Conservation (phyloP, 2,329 filamentous ascomycete genomes). For the Colletotrichum trifolii region DNA sequence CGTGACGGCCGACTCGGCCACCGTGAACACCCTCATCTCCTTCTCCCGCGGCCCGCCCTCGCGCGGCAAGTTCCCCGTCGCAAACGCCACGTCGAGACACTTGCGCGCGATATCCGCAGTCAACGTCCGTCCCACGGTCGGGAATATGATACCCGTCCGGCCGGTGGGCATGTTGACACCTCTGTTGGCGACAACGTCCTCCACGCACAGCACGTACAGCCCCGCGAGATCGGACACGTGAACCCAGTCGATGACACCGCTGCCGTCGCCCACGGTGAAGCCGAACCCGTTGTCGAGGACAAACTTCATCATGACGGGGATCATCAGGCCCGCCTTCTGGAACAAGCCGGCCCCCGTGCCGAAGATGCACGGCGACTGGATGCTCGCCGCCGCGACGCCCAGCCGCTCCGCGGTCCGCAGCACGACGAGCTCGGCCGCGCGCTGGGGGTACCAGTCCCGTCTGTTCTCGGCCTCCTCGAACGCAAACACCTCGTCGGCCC, state of each 20-base stretch:
- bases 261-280: slow-evolving; percentile 35
- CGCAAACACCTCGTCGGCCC: slow-evolving; percentile 16
- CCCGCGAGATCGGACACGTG: slow-evolving; percentile 38
- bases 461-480: slow-evolving; percentile 36
- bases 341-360: slow-evolving; percentile 37
- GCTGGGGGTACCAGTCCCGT: slow-evolving; percentile 37
- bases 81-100: slow-evolving; percentile 36
- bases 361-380: slow-evolving; percentile 37
- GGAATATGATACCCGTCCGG: slow-evolving; percentile 27
- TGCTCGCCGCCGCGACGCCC: slow-evolving; percentile 33
- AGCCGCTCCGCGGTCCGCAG: slow-evolving; percentile 24
- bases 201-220: slow-evolving; percentile 35
- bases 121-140: slow-evolving; percentile 14
- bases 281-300: slow-evolving; percentile 36
- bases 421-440: slow-evolving; percentile 37
- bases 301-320: slow-evolving; percentile 38
- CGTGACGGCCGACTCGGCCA: slow-evolving; percentile 33
- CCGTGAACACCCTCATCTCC: slow-evolving; percentile 21
- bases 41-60: slow-evolving; percentile 11
- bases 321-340: slow-evolving; percentile 34
- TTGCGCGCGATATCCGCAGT: slow-evolving; percentile 23
- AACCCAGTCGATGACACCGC: slow-evolving; percentile 35
- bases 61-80: slow-evolving; percentile 28
- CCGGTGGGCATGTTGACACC: slow-evolving; percentile 21
- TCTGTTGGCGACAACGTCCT: slow-evolving; percentile 17